Conservation (phyloP, 2,329 filamentous ascomycete genomes). For the Ophiostoma pallidulum region DNA sequence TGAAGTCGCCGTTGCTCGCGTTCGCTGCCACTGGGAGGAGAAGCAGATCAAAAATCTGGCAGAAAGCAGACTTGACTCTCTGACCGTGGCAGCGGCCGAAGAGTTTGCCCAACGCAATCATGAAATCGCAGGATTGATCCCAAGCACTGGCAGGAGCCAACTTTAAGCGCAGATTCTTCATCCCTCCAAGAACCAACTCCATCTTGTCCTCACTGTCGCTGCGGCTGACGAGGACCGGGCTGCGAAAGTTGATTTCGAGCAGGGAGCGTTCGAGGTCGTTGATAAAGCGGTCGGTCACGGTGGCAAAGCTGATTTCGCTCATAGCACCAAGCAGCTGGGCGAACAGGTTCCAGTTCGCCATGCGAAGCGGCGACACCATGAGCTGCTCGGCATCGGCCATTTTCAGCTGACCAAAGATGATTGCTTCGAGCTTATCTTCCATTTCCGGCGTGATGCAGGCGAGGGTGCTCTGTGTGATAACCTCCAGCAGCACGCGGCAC, state of each 20-base stretch:
- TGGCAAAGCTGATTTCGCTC: slow-evolving; percentile 83
- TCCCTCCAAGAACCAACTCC: slow-evolving; percentile 78
- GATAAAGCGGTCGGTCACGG: slow-evolving; percentile 74
- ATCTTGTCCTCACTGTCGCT: slow-evolving; percentile 70
- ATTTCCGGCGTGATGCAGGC: slow-evolving; percentile 79
- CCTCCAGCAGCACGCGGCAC: slow-evolving; percentile 85
- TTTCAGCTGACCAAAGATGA: slow-evolving; percentile 94
- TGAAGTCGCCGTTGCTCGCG: slow-evolving; percentile 65
- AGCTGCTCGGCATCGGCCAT: slow-evolving; percentile 77
- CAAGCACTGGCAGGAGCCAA: slow-evolving; percentile 65
- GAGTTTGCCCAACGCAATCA: slow-evolving; percentile 69
- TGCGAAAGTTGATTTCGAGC: slow-evolving; percentile 64
- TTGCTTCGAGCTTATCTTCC: slow-evolving; percentile 86
- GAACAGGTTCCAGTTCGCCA: slow-evolving; percentile 94
- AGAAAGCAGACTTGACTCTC: slow-evolving; percentile 87
- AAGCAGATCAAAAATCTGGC: slow-evolving; percentile 79
- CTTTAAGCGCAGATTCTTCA: slow-evolving; percentile 79
- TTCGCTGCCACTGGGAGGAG: slow-evolving; percentile 79
- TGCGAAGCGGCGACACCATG: slow-evolving; percentile 66
- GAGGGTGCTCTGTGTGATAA: slow-evolving; percentile 82
- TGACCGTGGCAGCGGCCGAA: slow-evolving; percentile 82
- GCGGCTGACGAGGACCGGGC: slow-evolving; percentile 43
- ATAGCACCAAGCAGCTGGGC: slow-evolving; percentile 89
- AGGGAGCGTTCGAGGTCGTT: slow-evolving; percentile 70
- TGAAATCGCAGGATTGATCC: slow-evolving; percentile 81